Conservation (phyloP, 1,284 basidiomycete genomes). For the Porodaedalea pini region DNA sequence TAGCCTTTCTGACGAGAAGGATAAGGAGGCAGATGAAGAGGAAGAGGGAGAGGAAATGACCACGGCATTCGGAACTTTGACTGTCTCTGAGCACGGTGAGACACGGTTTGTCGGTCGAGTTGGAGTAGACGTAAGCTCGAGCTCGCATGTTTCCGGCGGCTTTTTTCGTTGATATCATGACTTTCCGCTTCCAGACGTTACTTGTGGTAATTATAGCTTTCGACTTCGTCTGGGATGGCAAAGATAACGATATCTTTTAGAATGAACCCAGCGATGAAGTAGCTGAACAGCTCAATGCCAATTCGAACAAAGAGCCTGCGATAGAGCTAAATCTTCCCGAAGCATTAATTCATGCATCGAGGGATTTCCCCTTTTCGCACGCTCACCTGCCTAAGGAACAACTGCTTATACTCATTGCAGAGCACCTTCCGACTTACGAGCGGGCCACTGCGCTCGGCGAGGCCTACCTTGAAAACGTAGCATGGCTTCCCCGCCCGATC, state of each 20-base stretch:
- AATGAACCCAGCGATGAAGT: neutral
- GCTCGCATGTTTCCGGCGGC: neutral
- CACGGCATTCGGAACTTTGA: slow-evolving; percentile 14
- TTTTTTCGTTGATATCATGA: neutral
- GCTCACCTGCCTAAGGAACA: slow-evolving; percentile 9
- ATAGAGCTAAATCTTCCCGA: neutral
- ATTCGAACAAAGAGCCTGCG: neutral
- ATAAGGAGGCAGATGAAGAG: neutral
- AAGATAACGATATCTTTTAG: neutral
- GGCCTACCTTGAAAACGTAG: slow-evolving; percentile 15
- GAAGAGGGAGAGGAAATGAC: slow-evolving; percentile 10
- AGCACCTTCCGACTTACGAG: slow-evolving; percentile 17
- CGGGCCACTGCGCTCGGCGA: slow-evolving; percentile 17
- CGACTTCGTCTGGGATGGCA: neutral
- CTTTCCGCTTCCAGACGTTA: neutral
- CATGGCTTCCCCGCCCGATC: slow-evolving; percentile 16
- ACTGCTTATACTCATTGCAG: slow-evolving; percentile 11
- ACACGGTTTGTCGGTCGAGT: slow-evolving; percentile 10
- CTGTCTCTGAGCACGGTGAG: slow-evolving; percentile 7
- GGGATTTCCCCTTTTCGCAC: slow-evolving; percentile 15
- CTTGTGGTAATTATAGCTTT: neutral
- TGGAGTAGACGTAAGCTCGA: slow-evolving; percentile 8
- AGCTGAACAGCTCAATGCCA: neutral
- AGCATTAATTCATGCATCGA: neutral
- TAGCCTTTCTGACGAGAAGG: neutral